Conservation (phyloP, 305 asterid species). For the Solanum hybrid region DNA sequence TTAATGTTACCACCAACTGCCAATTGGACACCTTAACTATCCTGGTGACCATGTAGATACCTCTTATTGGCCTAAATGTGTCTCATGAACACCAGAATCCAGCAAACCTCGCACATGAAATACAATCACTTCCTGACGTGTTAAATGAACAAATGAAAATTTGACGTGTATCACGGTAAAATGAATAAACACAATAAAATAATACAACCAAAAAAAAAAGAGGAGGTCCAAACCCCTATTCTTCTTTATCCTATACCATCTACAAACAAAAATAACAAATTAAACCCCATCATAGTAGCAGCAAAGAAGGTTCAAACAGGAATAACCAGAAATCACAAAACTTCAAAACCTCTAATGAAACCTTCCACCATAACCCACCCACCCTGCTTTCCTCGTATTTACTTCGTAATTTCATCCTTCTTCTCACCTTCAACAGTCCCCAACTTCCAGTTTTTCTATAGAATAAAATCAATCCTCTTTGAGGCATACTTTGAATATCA, state of each 20-base stretch:
- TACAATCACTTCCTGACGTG: neutral
- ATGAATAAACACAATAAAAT: neutral
- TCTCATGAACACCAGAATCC: neutral
- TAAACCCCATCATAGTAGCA: neutral
- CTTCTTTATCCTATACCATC: neutral
- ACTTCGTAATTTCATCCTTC: neutral
- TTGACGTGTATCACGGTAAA: neutral
- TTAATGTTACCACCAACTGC: neutral
- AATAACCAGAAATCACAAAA: neutral
- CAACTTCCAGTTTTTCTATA: neutral
- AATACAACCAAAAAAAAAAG: neutral
- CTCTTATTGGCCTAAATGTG: neutral
- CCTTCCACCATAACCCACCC: neutral
- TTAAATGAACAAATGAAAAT: neutral
- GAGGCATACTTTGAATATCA: neutral
- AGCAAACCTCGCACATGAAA: neutral
- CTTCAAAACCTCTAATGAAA: neutral
- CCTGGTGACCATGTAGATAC: neutral
- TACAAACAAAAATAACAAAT: neutral
- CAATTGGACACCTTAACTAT: neutral
- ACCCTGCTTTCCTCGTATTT: neutral
- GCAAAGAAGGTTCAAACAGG: neutral
- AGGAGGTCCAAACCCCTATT: neutral
- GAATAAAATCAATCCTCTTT: neutral
- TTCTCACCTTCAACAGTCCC: neutral